phyloP scores from a whole-genome alignment of 2,329 filamentous ascomycete genomes.

The Scedosporium apiospermum region DNA sequence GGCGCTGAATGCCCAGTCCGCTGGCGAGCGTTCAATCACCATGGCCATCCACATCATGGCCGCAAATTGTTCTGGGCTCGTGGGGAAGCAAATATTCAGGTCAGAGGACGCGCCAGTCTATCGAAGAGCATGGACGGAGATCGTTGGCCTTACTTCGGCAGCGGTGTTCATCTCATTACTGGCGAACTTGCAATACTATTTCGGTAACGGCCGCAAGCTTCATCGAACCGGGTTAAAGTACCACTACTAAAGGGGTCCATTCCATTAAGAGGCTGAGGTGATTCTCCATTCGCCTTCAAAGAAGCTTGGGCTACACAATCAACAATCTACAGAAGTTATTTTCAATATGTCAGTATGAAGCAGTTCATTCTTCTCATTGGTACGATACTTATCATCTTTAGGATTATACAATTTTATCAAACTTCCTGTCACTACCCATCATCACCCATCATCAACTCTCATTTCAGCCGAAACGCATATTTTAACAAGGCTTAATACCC shows the following conservation, averaged over 20 bases:
- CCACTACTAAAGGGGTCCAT: background rate
- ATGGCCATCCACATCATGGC: slow-evolving; percentile 24
- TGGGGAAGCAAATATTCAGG: slow-evolving; percentile 21
- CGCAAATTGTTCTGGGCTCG: slow-evolving; percentile 19
- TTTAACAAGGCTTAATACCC: too few relatives aligned
- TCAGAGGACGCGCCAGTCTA: slow-evolving; percentile 19
- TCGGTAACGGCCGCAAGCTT: slow-evolving; percentile 3
- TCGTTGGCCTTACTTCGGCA: slow-evolving; percentile 15
- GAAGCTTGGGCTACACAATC: too few relatives aligned
- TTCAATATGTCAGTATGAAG: too few relatives aligned
- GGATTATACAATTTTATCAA: too few relatives aligned
- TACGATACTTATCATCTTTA: too few relatives aligned
- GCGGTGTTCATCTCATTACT: slow-evolving; percentile 12
- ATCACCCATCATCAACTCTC: too few relatives aligned
- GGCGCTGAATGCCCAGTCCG: slow-evolving; percentile 17
- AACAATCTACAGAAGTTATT: too few relatives aligned
- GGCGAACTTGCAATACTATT: slow-evolving; percentile 16
- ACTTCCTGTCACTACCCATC: too few relatives aligned
- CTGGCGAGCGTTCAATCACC: slow-evolving; percentile 21
- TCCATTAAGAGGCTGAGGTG: too few relatives aligned
- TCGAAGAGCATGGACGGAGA: slow-evolving; percentile 17
- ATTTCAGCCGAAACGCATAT: too few relatives aligned
- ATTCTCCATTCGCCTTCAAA: too few relatives aligned
- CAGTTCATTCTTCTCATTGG: too few relatives aligned
- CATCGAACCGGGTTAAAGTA: background rate